Base-by-base conservation (phyloP, 2,329 filamentous ascomycete genomes). In the Ophiostoma quercus region DNA sequence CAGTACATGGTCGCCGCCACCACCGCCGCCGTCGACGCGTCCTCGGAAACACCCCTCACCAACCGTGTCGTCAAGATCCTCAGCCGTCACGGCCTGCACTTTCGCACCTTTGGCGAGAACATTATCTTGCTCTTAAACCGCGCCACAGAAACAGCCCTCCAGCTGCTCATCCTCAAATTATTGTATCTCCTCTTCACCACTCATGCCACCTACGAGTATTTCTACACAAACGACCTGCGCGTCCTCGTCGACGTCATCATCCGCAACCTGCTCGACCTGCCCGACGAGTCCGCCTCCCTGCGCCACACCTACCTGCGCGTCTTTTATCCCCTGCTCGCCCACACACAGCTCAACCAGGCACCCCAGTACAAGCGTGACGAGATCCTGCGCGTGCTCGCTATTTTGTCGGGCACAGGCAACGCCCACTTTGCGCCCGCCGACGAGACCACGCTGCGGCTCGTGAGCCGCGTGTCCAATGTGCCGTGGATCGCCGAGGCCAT, bases 81-180 rank as follows among this genome's bases (percentile, higher is more conserved):
- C 62, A 94, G 92, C 68, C 84, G 91, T 32, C 85, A 95, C 76
- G 94, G 94, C 3, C 86, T 88, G 67, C 84, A 84, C 1, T 98
- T 93, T 78, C 94, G 94, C 77, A 97, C 94, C 0, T 99, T 99
- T 82, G 95, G 95, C 68, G 94, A 97, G 81, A 99, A 98, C 75
- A 91, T 99, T 72, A 99, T 99, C 73, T 83, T 99, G 5, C 85
- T 99, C 1, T 84, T 99, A 54, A 99, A 99, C 77, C 90, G 95
- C 75, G 95, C 98, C 82, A 92, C 91, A 11, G 94, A 98, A 79
- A 96, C 95, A 0, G 94, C 93, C 1, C 86, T 97, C 51, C 96
- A 99, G 79, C 85, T 99, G 34, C 85, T 99, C n/a, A 98, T 98
- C 71, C 84, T 99, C 60, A 99, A 99, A 80, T 87, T 97, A 4